A percentile compares a stretch with the other conserved stretches of the same genome.
phyloP scores from a whole-genome alignment of 148 eudicot species.

The Spergularia bocconei region DNA sequence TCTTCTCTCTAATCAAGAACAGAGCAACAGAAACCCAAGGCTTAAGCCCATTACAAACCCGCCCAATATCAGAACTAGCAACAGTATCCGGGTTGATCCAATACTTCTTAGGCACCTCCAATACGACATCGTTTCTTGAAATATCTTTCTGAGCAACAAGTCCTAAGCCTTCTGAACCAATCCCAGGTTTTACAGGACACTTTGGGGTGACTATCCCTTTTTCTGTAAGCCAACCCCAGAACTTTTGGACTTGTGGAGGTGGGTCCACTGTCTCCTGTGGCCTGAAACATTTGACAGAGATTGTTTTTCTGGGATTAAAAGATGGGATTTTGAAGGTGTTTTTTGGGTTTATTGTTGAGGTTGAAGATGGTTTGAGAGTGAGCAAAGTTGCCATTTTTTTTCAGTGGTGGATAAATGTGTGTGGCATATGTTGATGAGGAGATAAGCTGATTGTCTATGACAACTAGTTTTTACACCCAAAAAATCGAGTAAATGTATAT shows the following conservation, averaged over 20 bases:
- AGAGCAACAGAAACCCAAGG: constrained; percentile 91
- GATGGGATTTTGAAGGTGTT: constrained; percentile 8
- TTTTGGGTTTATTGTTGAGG: constrained; percentile 18
- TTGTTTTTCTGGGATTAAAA: constrained; percentile 16
- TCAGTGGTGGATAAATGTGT: background rate
- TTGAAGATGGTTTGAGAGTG: constrained; percentile 25
- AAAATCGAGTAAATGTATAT: too few relatives aligned
- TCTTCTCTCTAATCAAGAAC: constrained; percentile 74
- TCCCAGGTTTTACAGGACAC: constrained; percentile 59
- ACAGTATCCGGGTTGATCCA: constrained; percentile 86
- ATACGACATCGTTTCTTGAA: constrained; percentile 69
- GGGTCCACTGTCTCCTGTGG: constrained; percentile 34
- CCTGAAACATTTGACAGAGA: constrained; percentile 33
- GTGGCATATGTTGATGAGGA: constrained; percentile 4
- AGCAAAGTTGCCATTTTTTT: constrained; percentile 30
- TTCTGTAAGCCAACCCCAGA: constrained; percentile 85
- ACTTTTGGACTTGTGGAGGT: constrained; percentile 51
- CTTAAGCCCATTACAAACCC: constrained; percentile 70
- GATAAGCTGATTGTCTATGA: background rate
- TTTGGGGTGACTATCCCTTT: constrained; percentile 59
- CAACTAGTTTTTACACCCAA: too few relatives aligned
- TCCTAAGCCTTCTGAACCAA: constrained; percentile 75
- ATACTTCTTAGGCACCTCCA: constrained; percentile 80
- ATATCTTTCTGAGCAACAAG: constrained; percentile 75
- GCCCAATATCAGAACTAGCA: constrained; percentile 66